Evolutionary conservation across 768 basidiomycete genomes (phyloP).

Genomic region (Coprinopsis cinerea): DNA sequence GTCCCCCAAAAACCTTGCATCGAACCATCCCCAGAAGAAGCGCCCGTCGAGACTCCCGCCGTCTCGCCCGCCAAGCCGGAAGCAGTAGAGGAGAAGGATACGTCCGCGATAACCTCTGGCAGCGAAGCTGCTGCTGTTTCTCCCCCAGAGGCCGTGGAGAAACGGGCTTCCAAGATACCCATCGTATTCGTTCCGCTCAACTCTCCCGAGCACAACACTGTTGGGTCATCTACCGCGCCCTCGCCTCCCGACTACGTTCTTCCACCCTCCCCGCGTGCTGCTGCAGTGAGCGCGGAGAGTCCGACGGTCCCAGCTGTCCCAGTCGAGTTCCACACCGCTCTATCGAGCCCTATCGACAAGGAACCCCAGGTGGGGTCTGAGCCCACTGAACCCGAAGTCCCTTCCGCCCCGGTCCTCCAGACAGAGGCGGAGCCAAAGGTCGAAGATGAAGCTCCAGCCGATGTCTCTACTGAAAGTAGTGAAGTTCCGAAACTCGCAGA

Average conservation of each 20-base stretch:
- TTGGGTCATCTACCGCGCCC: conserved; percentile 12
- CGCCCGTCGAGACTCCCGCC: conserved; percentile 9
- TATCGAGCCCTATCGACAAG: neutral
- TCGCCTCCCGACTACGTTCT: conserved; percentile 9
- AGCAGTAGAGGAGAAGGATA: neutral
- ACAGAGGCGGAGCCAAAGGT: neutral
- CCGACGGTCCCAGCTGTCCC: neutral
- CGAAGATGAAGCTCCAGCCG: no score
- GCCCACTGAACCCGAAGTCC: neutral
- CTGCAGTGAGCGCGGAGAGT: neutral
- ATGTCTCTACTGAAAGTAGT: neutral
- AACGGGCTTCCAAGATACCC: conserved; percentile 27
- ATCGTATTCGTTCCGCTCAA: conserved; percentile 37
- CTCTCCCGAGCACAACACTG: conserved; percentile 31
- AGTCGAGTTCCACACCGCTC: neutral
- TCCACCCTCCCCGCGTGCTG: conserved; percentile 6
- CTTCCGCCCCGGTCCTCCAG: neutral
- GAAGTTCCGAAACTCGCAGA: neutral
- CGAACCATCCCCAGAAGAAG: neutral
- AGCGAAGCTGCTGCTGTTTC: neutral
- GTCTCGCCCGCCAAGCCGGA: no score
- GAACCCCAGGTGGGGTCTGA: conserved; percentile 6
- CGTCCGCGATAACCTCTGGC: neutral
- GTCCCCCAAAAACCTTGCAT: conserved; percentile 41
- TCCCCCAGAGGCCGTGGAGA: neutral